Evolutionary conservation across 805 yeast genomes (phyloP).

Genomic region (Nakazawaea holstii): DNA sequence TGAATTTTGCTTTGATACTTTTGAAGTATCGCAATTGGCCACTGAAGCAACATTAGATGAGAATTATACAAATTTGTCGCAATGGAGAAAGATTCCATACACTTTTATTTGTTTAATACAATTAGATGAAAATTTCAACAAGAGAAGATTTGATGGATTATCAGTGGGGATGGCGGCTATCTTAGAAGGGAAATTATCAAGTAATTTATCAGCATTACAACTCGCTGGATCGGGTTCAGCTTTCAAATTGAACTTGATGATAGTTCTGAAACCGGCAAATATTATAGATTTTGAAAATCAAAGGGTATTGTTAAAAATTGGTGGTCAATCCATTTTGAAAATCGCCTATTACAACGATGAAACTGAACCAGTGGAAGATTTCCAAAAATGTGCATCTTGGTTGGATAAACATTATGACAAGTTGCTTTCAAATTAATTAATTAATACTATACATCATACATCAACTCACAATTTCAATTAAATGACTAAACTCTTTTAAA

Average conservation of each 20-base stretch:
- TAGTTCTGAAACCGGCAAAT: conserved; percentile 6
- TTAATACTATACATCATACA: neutral
- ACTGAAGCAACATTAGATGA: conserved; percentile 1
- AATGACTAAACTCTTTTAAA: neutral
- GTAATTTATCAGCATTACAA: conserved; percentile 2
- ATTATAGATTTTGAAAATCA: conserved; percentile 5
- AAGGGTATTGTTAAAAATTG: neutral
- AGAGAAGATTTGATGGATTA: neutral
- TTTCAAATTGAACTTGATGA: neutral
- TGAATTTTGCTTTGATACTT: conserved; percentile 37
- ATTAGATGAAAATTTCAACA: neutral
- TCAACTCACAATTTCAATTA: neutral
- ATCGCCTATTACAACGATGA: neutral
- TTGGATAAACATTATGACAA: conserved; percentile 7
- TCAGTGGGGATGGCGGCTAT: conserved; percentile 6
- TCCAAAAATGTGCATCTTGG: conserved; percentile 4
- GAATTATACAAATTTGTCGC: neutral
- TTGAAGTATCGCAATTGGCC: conserved; percentile 44
- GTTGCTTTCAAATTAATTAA: neutral
- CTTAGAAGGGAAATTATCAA: conserved; percentile 6
- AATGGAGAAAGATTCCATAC: conserved; percentile 8
- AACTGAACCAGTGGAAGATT: neutral
- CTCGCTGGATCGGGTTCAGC: neutral
- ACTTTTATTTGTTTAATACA: conserved; percentile 7
- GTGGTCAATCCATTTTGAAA: neutral